Evolutionary conservation across 2,329 filamentous ascomycete species (phyloP).

Genomic region (Exophiala calicioides): DNA sequence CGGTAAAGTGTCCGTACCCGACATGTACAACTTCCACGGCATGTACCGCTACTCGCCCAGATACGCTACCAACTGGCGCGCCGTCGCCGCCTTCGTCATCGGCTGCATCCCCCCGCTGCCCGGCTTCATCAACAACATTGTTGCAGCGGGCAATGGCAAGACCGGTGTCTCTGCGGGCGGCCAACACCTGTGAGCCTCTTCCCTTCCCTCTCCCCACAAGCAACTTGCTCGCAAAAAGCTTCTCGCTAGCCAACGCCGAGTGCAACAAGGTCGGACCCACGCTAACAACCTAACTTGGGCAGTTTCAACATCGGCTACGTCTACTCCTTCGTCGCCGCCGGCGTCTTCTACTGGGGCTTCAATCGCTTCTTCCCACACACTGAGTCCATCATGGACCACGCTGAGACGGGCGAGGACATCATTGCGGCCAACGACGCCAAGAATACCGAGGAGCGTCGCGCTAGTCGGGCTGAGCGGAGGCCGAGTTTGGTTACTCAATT

Average conservation of each 20-base stretch:
- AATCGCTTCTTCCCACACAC: conserved; percentile 28
- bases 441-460: conserved; percentile 21
- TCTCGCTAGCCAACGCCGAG: not conserved
- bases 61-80: conserved; percentile 49
- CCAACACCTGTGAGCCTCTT: conserved; percentile 19
- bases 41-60: conserved; percentile 28
- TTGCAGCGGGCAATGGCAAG: conserved; percentile 19
- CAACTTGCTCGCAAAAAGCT: not conserved
- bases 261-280: not conserved
- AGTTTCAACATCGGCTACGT: conserved; percentile 27
- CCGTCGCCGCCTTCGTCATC: conserved; percentile 26
- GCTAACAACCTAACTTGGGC: conserved; percentile 7
- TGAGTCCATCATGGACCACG: conserved; percentile 26
- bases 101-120: conserved; percentile 40
- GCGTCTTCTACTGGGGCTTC: conserved; percentile 30
- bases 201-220: not conserved
- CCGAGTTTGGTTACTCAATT: conserved; percentile 20
- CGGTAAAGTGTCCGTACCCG: conserved; percentile 23
- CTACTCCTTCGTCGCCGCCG: conserved; percentile 27
- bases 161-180: conserved; percentile 25
- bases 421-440: conserved; percentile 27
- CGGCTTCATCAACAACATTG: conserved; percentile 41
- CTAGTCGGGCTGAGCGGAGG: conserved; percentile 20
- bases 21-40: conserved; percentile 30
- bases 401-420: conserved; percentile 28